Evolutionary conservation across 768 basidiomycete genomes (phyloP).

Genomic region (Mycena albidolilacea): DNA sequence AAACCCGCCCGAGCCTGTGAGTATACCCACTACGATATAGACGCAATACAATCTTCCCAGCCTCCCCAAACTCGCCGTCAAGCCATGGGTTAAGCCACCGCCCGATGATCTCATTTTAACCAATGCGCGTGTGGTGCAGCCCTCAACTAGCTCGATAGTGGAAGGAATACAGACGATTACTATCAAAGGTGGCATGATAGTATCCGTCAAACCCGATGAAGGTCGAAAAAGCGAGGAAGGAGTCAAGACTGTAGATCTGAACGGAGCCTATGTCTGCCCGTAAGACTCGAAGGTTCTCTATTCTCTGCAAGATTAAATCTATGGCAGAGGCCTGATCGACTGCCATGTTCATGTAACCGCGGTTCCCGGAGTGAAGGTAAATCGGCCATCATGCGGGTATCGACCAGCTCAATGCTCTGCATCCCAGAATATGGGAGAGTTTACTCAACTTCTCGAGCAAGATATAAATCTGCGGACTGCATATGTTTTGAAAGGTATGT

Average conservation of each 20-base stretch:
- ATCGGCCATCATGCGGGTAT: background rate
- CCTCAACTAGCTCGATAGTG: slow-evolving; percentile 44
- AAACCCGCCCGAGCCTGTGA: slow-evolving; percentile 39
- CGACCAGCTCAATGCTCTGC: background rate
- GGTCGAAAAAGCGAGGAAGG: slow-evolving; percentile 23
- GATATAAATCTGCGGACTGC: slow-evolving; percentile 53
- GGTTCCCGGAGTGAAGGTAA: slow-evolving; percentile 52
- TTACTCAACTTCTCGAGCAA: slow-evolving; percentile 49
- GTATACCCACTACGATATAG: background rate
- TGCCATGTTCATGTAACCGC: slow-evolving; percentile 61
- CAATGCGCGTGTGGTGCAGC: slow-evolving; percentile 54
- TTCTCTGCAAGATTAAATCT: background rate
- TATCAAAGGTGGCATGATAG: slow-evolving; percentile 48
- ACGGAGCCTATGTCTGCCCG: slow-evolving; percentile 57
- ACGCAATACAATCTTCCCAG: slow-evolving; percentile 16
- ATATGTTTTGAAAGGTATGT: slow-evolving; percentile 53
- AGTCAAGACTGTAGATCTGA: slow-evolving; percentile 47
- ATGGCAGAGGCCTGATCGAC: slow-evolving; percentile 57
- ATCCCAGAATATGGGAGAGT: slow-evolving; percentile 51
- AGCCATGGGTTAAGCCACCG: slow-evolving; percentile 51
- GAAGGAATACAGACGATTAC: slow-evolving; percentile 45
- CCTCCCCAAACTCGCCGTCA: slow-evolving; percentile 49
- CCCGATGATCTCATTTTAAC: slow-evolving; percentile 47
- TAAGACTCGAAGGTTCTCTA: slow-evolving; percentile 32
- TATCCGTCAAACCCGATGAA: slow-evolving; percentile 38